A percentile compares a stretch with the other conserved stretches of the same genome.
These are phyloP conservation scores for Tylopilus sp. DNA, from an alignment of 1,284 basidiomycete species.

Conservation along the genomic window DNA sequence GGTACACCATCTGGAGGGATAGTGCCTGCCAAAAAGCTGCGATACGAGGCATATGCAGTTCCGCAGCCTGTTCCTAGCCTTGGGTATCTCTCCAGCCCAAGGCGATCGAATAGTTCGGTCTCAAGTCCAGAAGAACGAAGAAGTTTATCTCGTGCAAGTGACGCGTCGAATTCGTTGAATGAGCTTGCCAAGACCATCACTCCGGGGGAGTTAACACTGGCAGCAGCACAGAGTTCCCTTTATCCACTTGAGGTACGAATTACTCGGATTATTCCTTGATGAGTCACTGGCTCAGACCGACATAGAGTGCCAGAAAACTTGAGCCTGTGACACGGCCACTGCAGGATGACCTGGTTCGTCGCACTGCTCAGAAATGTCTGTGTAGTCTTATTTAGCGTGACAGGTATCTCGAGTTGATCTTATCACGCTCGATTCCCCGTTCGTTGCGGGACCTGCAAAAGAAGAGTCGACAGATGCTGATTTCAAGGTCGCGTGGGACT, in stretches of 20 bases:
- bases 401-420: slow-evolving; percentile 54
- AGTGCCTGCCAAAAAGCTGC: slow-evolving; percentile 52
- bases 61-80: slow-evolving; percentile 52
- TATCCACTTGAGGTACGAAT: slow-evolving; percentile 24
- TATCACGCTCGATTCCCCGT: slow-evolving; percentile 69
- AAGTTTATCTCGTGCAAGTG: slow-evolving; percentile 28
- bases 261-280: neutral
- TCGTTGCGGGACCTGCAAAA: slow-evolving; percentile 46
- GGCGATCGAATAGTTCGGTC: slow-evolving; percentile 24
- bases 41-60: slow-evolving; percentile 69
- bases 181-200: slow-evolving; percentile 46
- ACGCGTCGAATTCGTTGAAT: slow-evolving; percentile 33
- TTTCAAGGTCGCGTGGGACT: slow-evolving; percentile 58
- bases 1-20: slow-evolving; percentile 33
- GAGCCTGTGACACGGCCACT: slow-evolving; percentile 1
- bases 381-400: slow-evolving; percentile 14
- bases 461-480: slow-evolving; percentile 33
- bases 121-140: slow-evolving; percentile 24
- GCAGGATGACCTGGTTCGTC: slow-evolving; percentile 26
- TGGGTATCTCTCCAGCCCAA: slow-evolving; percentile 33
- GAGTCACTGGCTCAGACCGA: slow-evolving; percentile 1
- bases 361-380: neutral
- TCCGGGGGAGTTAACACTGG: slow-evolving; percentile 58
- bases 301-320: slow-evolving; percentile 13
- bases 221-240: slow-evolving; percentile 31